Evolutionary conservation across 1,139 yeast species (phyloP), one percentile per base, ranked within the genome.

Genomic region (Debaryomyces sp.): DNA sequence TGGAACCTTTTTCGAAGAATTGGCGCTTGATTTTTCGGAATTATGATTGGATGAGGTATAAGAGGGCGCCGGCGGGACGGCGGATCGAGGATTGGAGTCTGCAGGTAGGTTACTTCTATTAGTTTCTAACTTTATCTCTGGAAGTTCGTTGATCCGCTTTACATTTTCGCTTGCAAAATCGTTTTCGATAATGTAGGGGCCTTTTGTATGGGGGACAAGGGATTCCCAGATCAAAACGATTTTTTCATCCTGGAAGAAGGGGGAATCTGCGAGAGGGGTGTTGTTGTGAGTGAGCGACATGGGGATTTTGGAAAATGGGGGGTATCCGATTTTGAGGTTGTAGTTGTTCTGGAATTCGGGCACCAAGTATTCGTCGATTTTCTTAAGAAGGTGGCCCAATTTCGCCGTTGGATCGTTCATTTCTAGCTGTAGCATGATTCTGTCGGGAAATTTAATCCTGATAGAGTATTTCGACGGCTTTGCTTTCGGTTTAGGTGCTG

Each of bases 361-460:
- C n/a, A 67, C 56, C 8, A 70, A 55, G 49, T 79, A 61, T 5
- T 66, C 65, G 56, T 72, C 74, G 13, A 73, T 62, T 43, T 67
- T 61, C 44, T 70, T 68, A 43, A 75, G 49, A 29, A 82, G 67
- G 43, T 73, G 70, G 1, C 77, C 75, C 51, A 82, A 76, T 42
- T 79, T 70, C 0, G 68, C 65, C 15, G 72, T 73, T 3, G 56
- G 51, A 38, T 77, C 71, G 21, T 64, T 62, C 42, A 81, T 75
- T 44, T 71, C 66, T n/a, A 78, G 63, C 51, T 81, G 83, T n/a
- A 83, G 59, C 26, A 73, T 70, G 5, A 76, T 62, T 24, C 77
- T 66, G 61, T 83, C 85, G 1, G 87, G 86, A 52, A 83, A 81
- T 52, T 75, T 74, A 29, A 82, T 57, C 44, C 87, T 64, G 9